Percentiles rank a stretch among this genome's conserved stretches.
phyloP scores from a whole-genome alignment of 495 filamentous ascomycete genomes.

The Parachaetomium inaequale region DNA sequence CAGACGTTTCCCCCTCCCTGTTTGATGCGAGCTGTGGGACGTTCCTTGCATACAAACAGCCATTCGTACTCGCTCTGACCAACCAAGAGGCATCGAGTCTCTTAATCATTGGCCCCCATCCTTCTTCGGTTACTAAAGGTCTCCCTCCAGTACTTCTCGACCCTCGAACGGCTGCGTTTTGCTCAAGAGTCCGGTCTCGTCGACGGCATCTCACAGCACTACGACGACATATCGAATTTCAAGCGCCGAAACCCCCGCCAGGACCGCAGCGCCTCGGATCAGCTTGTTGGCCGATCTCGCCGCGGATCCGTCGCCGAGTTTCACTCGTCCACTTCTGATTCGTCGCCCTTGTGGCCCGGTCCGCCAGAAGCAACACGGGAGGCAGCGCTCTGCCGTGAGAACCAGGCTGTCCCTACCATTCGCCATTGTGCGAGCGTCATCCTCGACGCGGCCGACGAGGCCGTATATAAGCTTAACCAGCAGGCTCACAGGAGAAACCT shows the following conservation, averaged over 20 bases:
- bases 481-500: constrained; percentile 35
- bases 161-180: constrained; percentile 60
- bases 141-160: constrained; percentile 59
- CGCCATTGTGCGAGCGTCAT: constrained; percentile 57
- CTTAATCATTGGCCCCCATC: not conserved
- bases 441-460: constrained; percentile 68
- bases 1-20: constrained; percentile 23
- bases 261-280: constrained; percentile 38
- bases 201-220: constrained; percentile 41
- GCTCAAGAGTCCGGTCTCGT: constrained; percentile 47
- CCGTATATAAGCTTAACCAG: constrained; percentile 51
- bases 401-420: constrained; percentile 61
- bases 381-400: constrained; percentile 60
- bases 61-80: constrained; percentile 5
- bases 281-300: constrained; percentile 32
- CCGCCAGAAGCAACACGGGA: constrained; percentile 62
- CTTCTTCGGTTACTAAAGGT: not conserved
- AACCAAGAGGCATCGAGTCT: not conserved
- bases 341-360: constrained; percentile 63
- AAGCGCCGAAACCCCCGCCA: constrained; percentile 36
- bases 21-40: constrained; percentile 9
- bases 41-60: constrained; percentile 25
- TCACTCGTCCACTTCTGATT: constrained; percentile 51
- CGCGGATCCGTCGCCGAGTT: constrained; percentile 35
- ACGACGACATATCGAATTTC: constrained; percentile 43